Conservation (phyloP, 2,329 filamentous ascomycete species). For the Colletotrichum caudatum region DNA sequence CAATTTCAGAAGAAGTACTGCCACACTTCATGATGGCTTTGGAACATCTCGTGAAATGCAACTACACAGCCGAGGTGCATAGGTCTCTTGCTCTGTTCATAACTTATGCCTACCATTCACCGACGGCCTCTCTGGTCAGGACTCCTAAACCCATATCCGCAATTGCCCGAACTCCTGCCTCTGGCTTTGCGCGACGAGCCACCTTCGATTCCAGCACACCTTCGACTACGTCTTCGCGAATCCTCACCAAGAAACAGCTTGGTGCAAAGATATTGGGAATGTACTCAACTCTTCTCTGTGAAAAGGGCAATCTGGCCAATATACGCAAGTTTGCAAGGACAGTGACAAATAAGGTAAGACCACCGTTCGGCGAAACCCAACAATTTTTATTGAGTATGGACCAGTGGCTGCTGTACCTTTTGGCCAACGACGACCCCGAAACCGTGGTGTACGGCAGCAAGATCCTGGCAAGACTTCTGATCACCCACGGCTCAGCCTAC, state of each 20-base stretch:
- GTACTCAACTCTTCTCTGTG: slow-evolving; percentile 82
- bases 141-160: slow-evolving; percentile 62
- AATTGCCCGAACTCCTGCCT: slow-evolving; percentile 56
- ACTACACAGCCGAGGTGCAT: slow-evolving; percentile 85
- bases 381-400: slow-evolving; percentile 44
- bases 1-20: slow-evolving; percentile 77
- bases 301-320: slow-evolving; percentile 73
- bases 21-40: slow-evolving; percentile 84
- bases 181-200: slow-evolving; percentile 53
- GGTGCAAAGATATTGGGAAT: slow-evolving; percentile 81
- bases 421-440: slow-evolving; percentile 87
- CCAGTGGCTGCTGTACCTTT: slow-evolving; percentile 90
- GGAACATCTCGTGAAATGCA: slow-evolving; percentile 81
- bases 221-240: slow-evolving; percentile 51
- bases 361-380: slow-evolving; percentile 39
- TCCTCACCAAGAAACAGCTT: slow-evolving; percentile 74
- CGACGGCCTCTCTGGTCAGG: slow-evolving; percentile 61
- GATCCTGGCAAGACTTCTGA: slow-evolving; percentile 85
- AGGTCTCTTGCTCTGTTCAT: slow-evolving; percentile 91
- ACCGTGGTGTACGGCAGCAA: slow-evolving; percentile 84
- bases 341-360: slow-evolving; percentile 88
- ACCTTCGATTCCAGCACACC: slow-evolving; percentile 50
- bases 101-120: slow-evolving; percentile 85
- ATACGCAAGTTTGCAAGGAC: slow-evolving; percentile 92
- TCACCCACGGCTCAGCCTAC: slow-evolving; percentile 85